These are phyloP conservation scores for Fusarium temperatum DNA, from an alignment of 2,329 filamentous ascomycete genomes.

Conservation along the genomic window DNA sequence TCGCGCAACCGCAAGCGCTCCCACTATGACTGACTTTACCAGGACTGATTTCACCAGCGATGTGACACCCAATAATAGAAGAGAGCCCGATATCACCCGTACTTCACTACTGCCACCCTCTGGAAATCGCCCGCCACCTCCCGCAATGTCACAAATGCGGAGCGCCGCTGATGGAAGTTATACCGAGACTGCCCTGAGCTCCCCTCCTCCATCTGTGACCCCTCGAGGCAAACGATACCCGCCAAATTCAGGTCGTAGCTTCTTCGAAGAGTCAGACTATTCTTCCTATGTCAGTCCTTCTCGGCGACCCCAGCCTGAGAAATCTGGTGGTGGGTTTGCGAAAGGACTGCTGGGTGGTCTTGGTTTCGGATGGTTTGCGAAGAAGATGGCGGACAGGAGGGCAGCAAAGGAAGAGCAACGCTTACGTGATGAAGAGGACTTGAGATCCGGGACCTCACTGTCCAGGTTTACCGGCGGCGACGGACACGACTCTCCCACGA, in stretches of 20 bases:
- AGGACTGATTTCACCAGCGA: constrained; percentile 47
- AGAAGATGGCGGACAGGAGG: constrained; percentile 68
- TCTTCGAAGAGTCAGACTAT: constrained; percentile 63
- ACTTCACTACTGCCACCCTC: constrained; percentile 59
- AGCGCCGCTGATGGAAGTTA: constrained; percentile 59
- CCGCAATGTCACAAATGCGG: constrained; percentile 55
- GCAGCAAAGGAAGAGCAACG: constrained; percentile 59
- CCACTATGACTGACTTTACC: constrained; percentile 52
- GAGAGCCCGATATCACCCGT: constrained; percentile 42
- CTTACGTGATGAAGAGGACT: constrained; percentile 59
- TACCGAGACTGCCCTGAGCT: constrained; percentile 49
- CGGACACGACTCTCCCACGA: constrained; percentile 62
- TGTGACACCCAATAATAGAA: constrained; percentile 46
- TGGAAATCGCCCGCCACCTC: constrained; percentile 49
- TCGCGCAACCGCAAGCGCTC: constrained; percentile 50
- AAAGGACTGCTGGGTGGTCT: constrained; percentile 69
- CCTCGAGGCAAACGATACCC: constrained; percentile 59
- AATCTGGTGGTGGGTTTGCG: constrained; percentile 58
- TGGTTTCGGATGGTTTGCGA: constrained; percentile 74
- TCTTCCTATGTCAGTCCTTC: constrained; percentile 72
- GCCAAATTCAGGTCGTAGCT: constrained; percentile 54
- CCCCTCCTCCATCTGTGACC: constrained; percentile 54
- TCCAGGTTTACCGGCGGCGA: constrained; percentile 76
- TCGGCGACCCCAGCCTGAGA: constrained; percentile 58
- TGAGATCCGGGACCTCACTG: constrained; percentile 67